A percentile compares a stretch with the other conserved stretches of the same genome.
Conservation (phyloP, 345 rosid species). For the Hibiscus tridactylites region DNA sequence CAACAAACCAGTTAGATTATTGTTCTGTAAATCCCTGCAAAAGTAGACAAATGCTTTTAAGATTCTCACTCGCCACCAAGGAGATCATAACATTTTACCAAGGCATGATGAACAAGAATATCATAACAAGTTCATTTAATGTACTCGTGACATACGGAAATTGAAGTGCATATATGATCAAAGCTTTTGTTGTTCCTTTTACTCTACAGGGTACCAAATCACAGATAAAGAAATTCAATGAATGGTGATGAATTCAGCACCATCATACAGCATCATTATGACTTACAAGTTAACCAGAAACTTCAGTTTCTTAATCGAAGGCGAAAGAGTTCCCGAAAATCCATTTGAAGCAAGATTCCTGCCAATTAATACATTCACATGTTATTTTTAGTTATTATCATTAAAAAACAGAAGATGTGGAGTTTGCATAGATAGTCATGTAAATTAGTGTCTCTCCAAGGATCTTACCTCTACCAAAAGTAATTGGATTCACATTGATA, state of each 20-base stretch:
- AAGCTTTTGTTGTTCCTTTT: too few relatives aligned
- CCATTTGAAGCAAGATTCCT: slow-evolving; percentile 69
- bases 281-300: slow-evolving; percentile 68
- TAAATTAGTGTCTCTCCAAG: not conserved
- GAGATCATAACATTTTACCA: too few relatives aligned
- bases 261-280: not conserved
- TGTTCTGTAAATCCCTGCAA: slow-evolving; percentile 83
- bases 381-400: not conserved
- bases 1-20: slow-evolving; percentile 55
- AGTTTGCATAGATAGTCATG: not conserved
- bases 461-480: not conserved
- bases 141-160: too few relatives aligned
- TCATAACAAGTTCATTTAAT: too few relatives aligned
- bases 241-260: not conserved
- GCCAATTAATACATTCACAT: slow-evolving; percentile 17
- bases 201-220: too few relatives aligned
- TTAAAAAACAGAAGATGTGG: not conserved
- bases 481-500: not conserved
- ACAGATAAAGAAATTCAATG: too few relatives aligned
- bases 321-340: slow-evolving; percentile 73
- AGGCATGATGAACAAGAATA: too few relatives aligned
- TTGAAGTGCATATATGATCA: too few relatives aligned
- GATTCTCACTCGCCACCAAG: not conserved
- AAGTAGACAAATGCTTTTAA: not conserved
- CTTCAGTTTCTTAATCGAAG: slow-evolving; percentile 60